phyloP scores from a whole-genome alignment of 257 asterid genomes.

The Primulina huaijiensis region DNA sequence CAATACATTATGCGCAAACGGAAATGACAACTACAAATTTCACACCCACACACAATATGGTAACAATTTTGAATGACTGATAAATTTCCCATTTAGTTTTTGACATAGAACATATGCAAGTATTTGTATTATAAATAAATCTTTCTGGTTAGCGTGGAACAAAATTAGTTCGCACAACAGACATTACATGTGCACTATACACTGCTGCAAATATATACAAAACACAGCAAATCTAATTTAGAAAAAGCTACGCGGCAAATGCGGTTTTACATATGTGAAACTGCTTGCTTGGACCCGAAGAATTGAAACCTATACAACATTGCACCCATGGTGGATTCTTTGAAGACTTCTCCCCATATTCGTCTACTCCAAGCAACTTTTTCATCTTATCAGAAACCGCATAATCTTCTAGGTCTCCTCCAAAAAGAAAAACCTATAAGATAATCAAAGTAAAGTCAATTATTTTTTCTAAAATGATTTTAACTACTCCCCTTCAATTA shows the following conservation, averaged over 20 bases:
- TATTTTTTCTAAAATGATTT: background rate
- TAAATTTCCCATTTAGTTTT: background rate
- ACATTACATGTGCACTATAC: no score
- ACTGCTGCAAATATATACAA: no score
- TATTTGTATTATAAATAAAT: no score
- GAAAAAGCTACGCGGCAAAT: background rate
- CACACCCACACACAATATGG: no score
- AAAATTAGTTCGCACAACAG: background rate
- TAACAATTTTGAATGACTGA: no score
- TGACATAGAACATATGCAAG: background rate
- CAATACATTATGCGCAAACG: no score
- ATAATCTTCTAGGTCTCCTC: background rate
- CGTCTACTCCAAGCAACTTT: slow-evolving; percentile 8
- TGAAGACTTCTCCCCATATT: background rate
- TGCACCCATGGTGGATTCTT: slow-evolving; percentile 22
- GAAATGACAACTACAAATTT: no score
- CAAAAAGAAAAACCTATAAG: slow-evolving; percentile 2
- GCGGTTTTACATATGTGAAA: slow-evolving; percentile 6
- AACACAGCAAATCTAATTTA: background rate
- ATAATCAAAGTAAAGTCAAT: background rate
- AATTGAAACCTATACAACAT: slow-evolving; percentile 21
- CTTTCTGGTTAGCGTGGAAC: background rate
- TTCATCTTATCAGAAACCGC: background rate
- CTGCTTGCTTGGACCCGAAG: background rate
- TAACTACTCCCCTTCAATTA: no score